These are phyloP conservation scores for Phialocephala subalpina DNA, from an alignment of 2,329 filamentous ascomycete genomes.

Conservation along the genomic window DNA sequence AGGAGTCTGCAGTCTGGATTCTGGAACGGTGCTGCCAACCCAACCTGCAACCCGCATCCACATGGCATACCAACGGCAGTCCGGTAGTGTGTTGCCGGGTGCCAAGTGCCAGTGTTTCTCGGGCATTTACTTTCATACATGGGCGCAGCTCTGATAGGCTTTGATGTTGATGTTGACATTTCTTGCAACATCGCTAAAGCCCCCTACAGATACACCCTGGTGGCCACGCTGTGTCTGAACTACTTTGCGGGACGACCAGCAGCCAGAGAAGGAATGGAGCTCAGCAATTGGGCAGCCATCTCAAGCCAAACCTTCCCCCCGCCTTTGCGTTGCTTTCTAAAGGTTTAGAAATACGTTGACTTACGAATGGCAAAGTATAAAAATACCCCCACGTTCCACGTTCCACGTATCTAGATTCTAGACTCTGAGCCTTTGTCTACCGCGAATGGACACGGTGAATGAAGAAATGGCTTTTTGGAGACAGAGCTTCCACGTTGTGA, in stretches of 20 bases:
- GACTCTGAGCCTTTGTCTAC: no score
- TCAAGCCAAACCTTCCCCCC: no score
- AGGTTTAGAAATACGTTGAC: neutral
- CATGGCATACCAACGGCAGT: conserved; percentile 7
- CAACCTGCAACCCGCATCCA: neutral
- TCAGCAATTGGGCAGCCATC: neutral
- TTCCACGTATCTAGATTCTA: no score
- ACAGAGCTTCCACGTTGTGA: neutral
- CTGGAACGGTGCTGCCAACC: neutral
- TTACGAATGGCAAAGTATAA: neutral
- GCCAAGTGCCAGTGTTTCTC: neutral
- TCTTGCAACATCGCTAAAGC: conserved; percentile 1
- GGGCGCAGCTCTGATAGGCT: neutral
- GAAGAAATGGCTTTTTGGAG: no score
- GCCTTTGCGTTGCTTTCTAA: neutral
- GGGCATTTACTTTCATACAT: neutral
- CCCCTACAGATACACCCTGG: neutral
- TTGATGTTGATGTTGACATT: neutral
- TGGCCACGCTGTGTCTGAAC: neutral
- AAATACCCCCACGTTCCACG: neutral
- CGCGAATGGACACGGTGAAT: no score
- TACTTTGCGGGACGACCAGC: neutral
- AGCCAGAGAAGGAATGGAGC: neutral
- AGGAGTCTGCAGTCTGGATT: neutral
- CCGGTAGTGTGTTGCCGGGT: conserved; percentile 4